These are phyloP conservation scores for Xylaria palmicola DNA, from an alignment of 495 filamentous ascomycete species.

Conservation along the genomic window DNA sequence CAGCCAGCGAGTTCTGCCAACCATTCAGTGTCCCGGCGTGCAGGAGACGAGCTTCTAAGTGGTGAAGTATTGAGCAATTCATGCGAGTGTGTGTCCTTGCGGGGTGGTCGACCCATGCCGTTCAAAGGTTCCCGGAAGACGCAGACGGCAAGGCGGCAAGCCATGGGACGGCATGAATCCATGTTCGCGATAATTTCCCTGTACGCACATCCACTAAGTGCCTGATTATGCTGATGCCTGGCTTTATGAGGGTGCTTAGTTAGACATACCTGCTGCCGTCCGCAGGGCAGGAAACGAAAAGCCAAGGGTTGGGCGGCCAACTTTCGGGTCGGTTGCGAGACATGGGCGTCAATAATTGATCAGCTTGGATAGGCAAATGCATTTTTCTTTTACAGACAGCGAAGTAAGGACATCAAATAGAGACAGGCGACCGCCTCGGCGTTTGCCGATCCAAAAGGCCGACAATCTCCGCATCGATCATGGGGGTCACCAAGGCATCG, in stretches of 20 bases:
- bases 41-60: background rate
- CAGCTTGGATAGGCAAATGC: too few relatives aligned
- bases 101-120: background rate
- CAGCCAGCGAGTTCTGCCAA: too few relatives aligned
- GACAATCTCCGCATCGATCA: too few relatives aligned
- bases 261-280: too few relatives aligned
- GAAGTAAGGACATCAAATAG: background rate
- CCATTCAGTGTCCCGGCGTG: background rate
- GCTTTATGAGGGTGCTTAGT: too few relatives aligned
- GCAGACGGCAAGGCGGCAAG: background rate
- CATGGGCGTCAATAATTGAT: background rate
- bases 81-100: background rate
- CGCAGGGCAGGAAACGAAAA: background rate
- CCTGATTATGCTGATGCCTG: background rate
- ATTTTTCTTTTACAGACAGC: too few relatives aligned
- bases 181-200: background rate
- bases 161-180: background rate
- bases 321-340: background rate
- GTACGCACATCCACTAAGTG: too few relatives aligned
- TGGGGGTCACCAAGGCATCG: too few relatives aligned
- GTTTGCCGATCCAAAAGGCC: too few relatives aligned
- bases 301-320: background rate
- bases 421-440: too few relatives aligned
- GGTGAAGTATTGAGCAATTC: too few relatives aligned
- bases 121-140: background rate